Conservation (phyloP, 2,329 filamentous ascomycete genomes). For the Herpotrichia juniperi region DNA sequence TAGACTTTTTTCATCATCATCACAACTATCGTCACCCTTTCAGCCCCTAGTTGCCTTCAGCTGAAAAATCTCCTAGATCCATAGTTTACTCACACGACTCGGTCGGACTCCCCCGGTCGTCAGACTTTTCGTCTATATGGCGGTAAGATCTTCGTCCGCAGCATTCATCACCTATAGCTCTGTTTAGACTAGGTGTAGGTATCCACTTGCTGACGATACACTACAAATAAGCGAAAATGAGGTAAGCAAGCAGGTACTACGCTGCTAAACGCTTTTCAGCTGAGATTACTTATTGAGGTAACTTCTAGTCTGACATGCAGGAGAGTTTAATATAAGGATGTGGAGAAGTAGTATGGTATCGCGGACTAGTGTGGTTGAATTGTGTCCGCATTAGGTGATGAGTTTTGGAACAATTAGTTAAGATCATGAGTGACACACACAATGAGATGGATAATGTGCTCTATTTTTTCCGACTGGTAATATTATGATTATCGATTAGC, state of each 20-base stretch:
- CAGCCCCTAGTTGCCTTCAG: background rate
- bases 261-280: background rate
- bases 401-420: too few species aligned
- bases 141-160: background rate
- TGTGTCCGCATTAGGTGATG: too few species aligned
- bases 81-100: background rate
- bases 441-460: too few species aligned
- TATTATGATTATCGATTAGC: too few species aligned
- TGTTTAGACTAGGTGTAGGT: background rate
- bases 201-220: background rate
- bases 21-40: background rate
- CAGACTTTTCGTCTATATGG: background rate
- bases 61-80: background rate
- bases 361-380: background rate
- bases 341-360: too few species aligned
- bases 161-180: background rate
- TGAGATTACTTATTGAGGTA: background rate
- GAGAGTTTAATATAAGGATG: background rate
- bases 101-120: background rate
- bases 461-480: too few species aligned
- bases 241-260: background rate
- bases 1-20: too few species aligned
- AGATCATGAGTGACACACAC: too few species aligned
- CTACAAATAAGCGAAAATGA: background rate
- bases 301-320: background rate